phyloP scores from a whole-genome alignment of 768 basidiomycete species.

The Termitomyces sp. region DNA sequence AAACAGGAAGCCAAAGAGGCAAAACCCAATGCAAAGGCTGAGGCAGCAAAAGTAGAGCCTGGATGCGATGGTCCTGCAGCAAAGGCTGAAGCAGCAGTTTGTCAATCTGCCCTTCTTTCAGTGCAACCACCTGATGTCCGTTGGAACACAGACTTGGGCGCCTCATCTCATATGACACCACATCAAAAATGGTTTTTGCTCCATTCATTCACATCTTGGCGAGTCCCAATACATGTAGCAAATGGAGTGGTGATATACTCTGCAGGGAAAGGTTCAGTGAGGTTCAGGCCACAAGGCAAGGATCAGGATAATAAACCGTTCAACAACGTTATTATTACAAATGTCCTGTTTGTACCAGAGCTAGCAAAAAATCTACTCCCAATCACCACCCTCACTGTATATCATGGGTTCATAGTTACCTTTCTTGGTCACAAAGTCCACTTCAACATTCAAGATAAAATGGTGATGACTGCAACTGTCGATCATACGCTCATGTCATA shows the following conservation, averaged over 20 bases:
- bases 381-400: background rate
- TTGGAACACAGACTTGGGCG: background rate
- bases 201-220: background rate
- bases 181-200: background rate
- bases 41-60: background rate
- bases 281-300: background rate
- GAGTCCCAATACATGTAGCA: background rate
- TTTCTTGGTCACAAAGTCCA: background rate
- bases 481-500: background rate
- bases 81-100: background rate
- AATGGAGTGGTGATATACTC: background rate
- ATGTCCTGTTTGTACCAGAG: background rate
- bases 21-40: no score
- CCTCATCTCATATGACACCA: background rate
- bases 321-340: background rate
- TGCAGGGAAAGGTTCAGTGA: background rate
- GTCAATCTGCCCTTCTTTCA: background rate
- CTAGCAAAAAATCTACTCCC: background rate
- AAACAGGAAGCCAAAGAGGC: background rate
- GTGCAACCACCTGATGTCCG: background rate
- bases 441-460: background rate
- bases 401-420: background rate
- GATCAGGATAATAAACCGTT: background rate
- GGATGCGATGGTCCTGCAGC: background rate
- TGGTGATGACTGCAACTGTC: background rate